Conservation (phyloP, 2,329 filamentous ascomycete genomes). For the Xylariomycetidae sp. region DNA sequence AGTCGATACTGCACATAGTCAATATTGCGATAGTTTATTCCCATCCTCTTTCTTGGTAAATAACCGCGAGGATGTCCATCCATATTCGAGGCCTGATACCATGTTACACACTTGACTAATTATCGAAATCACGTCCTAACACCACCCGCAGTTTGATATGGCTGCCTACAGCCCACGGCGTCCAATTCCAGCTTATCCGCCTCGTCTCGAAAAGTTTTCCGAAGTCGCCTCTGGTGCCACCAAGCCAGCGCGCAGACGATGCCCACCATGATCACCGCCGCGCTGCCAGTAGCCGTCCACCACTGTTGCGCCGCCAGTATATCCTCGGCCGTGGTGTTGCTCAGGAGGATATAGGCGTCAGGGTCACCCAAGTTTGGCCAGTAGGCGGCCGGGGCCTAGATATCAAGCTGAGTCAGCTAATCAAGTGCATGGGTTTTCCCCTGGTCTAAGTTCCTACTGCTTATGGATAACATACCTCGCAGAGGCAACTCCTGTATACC, state of each 20-base stretch:
- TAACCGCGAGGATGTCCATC: too few species aligned
- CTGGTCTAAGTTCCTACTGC: too few species aligned
- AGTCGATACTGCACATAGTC: too few species aligned
- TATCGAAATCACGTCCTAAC: too few species aligned
- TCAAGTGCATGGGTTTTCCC: too few species aligned
- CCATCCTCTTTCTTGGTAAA: too few species aligned
- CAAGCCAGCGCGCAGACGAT: conserved; percentile 24
- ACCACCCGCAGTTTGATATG: too few species aligned
- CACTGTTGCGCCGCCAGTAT: conserved; percentile 21
- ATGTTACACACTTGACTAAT: too few species aligned
- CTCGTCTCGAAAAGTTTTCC: conserved; percentile 24
- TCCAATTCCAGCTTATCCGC: conserved; percentile 22
- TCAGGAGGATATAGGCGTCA: conserved; percentile 22
- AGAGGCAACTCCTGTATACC: conserved; percentile 24
- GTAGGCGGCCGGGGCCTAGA: conserved; percentile 16
- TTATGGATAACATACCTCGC: conserved; percentile 15
- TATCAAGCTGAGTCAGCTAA: too few species aligned
- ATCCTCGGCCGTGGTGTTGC: conserved; percentile 18
- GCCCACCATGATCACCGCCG: conserved; percentile 18
- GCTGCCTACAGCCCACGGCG: too few species aligned
- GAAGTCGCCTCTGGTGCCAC: conserved; percentile 28
- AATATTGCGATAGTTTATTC: too few species aligned
- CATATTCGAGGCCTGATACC: too few species aligned
- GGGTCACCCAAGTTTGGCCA: conserved; percentile 14
- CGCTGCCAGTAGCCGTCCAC: conserved; percentile 23